These are phyloP conservation scores for Withania somnifera DNA, from an alignment of 305 asterid genomes.

Conservation along the genomic window DNA sequence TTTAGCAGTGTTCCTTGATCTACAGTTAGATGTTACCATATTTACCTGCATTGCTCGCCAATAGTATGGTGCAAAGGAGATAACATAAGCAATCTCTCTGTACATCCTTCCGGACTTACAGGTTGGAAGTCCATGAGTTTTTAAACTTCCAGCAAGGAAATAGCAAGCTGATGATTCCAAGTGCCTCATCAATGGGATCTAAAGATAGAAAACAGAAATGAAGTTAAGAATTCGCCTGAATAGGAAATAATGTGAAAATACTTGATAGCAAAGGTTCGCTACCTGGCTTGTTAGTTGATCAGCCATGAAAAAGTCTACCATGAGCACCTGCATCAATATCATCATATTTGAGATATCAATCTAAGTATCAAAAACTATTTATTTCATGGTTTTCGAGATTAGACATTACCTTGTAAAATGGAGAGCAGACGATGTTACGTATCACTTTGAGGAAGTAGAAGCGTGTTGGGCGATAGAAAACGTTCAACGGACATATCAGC, in stretches of 20 bases:
- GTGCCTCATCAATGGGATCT: conserved; percentile 81
- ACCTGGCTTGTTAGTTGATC: conserved; percentile 99
- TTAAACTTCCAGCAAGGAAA: conserved; percentile 60
- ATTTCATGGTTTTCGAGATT: neutral
- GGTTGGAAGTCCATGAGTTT: conserved; percentile 43
- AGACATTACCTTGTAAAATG: conserved; percentile 66
- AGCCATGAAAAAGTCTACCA: conserved; percentile 98
- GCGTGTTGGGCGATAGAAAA: conserved; percentile 75
- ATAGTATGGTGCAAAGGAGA: conserved; percentile 87
- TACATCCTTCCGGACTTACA: conserved; percentile 72
- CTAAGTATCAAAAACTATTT: neutral
- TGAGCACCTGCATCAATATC: conserved; percentile 42
- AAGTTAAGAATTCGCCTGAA: neutral
- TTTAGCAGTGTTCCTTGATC: neutral
- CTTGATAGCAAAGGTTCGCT: neutral
- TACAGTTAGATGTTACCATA: neutral
- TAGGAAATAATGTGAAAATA: neutral
- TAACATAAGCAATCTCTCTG: conserved; percentile 70
- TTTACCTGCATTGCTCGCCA: conserved; percentile 98
- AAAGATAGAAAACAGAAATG: neutral
- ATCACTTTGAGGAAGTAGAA: conserved; percentile 55
- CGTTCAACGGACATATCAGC: conserved; percentile 72
- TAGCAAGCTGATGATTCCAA: conserved; percentile 89
- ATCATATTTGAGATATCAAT: neutral
- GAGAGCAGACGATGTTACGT: conserved; percentile 81